phyloP scores from a whole-genome alignment of 2,329 filamentous ascomycete genomes.

The Peltaster fructicola region DNA sequence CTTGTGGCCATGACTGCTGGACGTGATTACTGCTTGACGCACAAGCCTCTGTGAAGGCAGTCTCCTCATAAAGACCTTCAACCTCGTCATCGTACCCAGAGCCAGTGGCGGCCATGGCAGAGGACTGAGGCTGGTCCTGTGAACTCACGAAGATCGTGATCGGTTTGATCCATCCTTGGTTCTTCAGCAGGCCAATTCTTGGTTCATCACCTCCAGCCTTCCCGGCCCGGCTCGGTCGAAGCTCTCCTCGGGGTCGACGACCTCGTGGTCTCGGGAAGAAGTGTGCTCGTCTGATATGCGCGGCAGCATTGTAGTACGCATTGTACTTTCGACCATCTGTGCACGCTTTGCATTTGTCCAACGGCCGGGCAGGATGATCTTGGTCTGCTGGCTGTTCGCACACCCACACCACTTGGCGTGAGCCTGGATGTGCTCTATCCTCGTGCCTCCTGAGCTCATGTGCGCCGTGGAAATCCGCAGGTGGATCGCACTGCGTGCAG shows the following conservation, averaged over 20 bases:
- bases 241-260: constrained; percentile 37
- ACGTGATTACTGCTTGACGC: too few species aligned
- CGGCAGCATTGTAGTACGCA: constrained; percentile 87
- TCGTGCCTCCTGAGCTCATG: constrained; percentile 47
- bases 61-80: too few species aligned
- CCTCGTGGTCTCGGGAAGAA: constrained; percentile 55
- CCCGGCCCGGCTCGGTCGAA: constrained; percentile 36
- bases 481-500: constrained; percentile 52
- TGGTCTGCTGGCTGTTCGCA: constrained; percentile 34
- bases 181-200: constrained; percentile 41
- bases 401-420: constrained; percentile 44
- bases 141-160: too few species aligned
- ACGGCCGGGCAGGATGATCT: constrained; percentile 34
- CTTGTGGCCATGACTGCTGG: too few species aligned
- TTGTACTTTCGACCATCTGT: constrained; percentile 61
- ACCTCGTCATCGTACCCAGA: too few species aligned
- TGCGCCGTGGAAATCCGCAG: constrained; percentile 67
- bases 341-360: constrained; percentile 74
- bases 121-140: too few species aligned
- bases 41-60: too few species aligned
- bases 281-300: constrained; percentile 72
- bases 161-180: constrained; percentile 37
- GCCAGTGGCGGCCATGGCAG: too few species aligned
- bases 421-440: constrained; percentile 46
- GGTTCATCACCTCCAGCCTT: constrained; percentile 45